Percentiles rank a stretch among this genome's conserved stretches.
Evolutionary conservation across 2,329 filamentous ascomycete species (phyloP).

Genomic region (Monilinia fructigena): DNA sequence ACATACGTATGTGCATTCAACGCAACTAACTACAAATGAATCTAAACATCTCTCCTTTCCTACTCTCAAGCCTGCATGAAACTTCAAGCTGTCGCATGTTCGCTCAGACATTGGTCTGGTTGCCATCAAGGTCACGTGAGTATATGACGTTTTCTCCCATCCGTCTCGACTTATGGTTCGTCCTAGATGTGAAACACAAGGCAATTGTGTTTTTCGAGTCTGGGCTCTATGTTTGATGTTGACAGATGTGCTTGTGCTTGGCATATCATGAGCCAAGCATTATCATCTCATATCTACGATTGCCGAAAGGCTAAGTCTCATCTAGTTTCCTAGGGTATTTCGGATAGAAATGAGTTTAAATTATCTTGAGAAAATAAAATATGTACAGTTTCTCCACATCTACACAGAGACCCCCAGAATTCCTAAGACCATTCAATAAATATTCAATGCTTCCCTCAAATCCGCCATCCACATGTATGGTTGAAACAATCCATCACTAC

Average conservation of each 20-base stretch:
- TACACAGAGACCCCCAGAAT: neutral
- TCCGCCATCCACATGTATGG: slow-evolving; percentile 26
- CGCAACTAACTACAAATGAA: neutral
- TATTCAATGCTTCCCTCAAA: slow-evolving; percentile 20
- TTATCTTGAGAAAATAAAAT: neutral
- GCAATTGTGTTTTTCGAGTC: neutral
- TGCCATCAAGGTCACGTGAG: slow-evolving; percentile 1
- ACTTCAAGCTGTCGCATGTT: slow-evolving; percentile 15
- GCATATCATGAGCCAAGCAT: neutral
- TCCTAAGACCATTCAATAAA: neutral
- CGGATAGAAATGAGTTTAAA: neutral
- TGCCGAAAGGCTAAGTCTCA: neutral
- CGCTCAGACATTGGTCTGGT: slow-evolving; percentile 17
- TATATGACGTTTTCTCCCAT: neutral
- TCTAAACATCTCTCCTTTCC: neutral
- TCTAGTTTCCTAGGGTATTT: neutral
- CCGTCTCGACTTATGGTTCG: neutral
- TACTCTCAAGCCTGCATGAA: slow-evolving; percentile 17
- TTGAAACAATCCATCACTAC: slow-evolving; percentile 52
- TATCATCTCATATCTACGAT: neutral
- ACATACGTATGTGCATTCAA: neutral
- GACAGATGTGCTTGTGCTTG: neutral
- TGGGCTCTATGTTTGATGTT: neutral
- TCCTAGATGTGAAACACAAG: neutral
- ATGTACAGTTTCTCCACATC: neutral